Base-by-base conservation (phyloP, 2,329 filamentous ascomycete species). In the Plectosphaerella plurivora region DNA sequence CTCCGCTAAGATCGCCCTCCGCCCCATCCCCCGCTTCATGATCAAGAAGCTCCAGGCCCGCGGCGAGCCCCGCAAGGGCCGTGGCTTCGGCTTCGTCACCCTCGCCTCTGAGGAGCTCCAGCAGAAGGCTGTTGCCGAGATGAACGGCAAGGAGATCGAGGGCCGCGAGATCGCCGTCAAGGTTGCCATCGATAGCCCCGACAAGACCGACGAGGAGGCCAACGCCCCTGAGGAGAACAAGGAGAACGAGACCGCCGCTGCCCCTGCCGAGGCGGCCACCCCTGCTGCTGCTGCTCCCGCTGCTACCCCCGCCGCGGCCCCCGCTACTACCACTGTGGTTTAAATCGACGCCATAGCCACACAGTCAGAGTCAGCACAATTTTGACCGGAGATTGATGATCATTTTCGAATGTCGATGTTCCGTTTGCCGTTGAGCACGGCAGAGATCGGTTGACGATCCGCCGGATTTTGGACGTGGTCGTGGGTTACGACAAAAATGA, bases 31-130 rank as follows among this genome's bases (percentile, higher is more conserved):
- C 63, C 92, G 93, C 66, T 99, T 97, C 82, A 99, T 99, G 94
- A 94, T 99, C 77, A 97, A 97, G 88, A 99, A 99, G 84, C 90
- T 99, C 58, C 92, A 96, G 78, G 92, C 93, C 66, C 93, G 94
- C 70, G 92, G 92, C 69, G 94, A 99, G 79, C 87, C 93, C 65
- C 94, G 94, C 79, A 99, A 99, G 87, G 94, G 94, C 57, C 94
- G 94, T 79, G 94, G 94, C 61, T 99, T 99, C 72, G 94, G 94
- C 61, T 99, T 99, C 73, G 94, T 99, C 59, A 97, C 91, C 56
- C 87, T 99, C 57, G 88, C 88, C 59, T 95, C 91, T 16, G 93
- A 99, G 81, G 92, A 96, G 75, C 76, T 93, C 67, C 94, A 99
- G 82, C 86, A 95, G 78, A 96, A 97, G 88, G 94, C 94, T 60